Evolutionary conservation across 805 yeast genomes (phyloP).

Genomic region (Hanseniaspora opuntiae): DNA sequence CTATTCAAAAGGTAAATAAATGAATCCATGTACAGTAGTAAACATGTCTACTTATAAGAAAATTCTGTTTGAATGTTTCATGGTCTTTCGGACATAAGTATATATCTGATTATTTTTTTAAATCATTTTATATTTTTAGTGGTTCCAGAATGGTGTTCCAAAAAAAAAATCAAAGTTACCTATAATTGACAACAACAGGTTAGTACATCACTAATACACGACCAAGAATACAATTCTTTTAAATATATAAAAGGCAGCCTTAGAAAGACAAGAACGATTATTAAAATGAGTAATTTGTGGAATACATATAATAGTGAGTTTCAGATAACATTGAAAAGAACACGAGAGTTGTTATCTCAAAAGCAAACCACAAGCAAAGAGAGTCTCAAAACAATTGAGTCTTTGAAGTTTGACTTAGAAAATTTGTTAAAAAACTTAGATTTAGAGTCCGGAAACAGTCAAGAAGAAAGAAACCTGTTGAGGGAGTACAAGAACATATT

Average conservation of each 20-base stretch:
- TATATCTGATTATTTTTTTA: background rate
- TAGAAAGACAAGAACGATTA: background rate
- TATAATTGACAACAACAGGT: background rate
- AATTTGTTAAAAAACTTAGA: slow-evolving; percentile 79
- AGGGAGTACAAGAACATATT: slow-evolving; percentile 47
- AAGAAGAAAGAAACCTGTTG: slow-evolving; percentile 59
- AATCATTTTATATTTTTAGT: background rate
- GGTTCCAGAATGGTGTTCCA: background rate
- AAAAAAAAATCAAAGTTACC: background rate
- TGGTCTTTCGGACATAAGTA: background rate
- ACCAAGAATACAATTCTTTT: background rate
- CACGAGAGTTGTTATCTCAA: slow-evolving; percentile 15
- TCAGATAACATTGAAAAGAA: slow-evolving; percentile 22
- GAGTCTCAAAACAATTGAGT: slow-evolving; percentile 21
- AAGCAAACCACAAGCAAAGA: slow-evolving; percentile 19
- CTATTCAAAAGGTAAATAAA: background rate
- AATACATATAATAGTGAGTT: slow-evolving; percentile 30
- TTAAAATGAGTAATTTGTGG: slow-evolving; percentile 20
- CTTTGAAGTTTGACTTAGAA: slow-evolving; percentile 23
- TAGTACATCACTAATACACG: background rate
- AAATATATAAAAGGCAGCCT: background rate
- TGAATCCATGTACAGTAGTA: too few species aligned
- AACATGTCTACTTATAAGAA: too few species aligned
- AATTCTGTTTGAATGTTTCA: background rate
- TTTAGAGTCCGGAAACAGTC: slow-evolving; percentile 54